These are phyloP conservation scores for Paxillus rubicundulus DNA, from an alignment of 768 basidiomycete genomes.

Conservation along the genomic window DNA sequence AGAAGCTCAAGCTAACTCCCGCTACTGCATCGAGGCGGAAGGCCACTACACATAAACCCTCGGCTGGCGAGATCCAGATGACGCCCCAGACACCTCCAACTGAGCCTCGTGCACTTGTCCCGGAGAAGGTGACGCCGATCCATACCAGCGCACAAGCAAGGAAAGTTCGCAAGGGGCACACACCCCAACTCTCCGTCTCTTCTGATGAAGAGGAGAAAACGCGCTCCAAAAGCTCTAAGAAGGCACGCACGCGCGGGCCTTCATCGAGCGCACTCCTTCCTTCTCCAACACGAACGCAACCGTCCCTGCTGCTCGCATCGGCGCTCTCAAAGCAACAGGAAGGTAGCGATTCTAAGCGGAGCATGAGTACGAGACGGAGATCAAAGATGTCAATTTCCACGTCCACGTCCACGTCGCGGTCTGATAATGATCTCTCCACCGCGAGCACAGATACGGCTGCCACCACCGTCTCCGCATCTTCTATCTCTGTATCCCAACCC, in stretches of 20 bases:
- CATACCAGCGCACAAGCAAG: constrained; percentile 9
- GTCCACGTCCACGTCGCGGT: constrained; percentile 20
- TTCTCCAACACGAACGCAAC: constrained; percentile 17
- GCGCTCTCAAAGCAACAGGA: constrained; percentile 11
- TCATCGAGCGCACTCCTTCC: constrained; percentile 31
- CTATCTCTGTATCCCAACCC: constrained; percentile 17
- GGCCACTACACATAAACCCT: neutral
- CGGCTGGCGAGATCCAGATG: constrained; percentile 5
- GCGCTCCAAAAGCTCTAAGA: constrained; percentile 60
- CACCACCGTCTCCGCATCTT: constrained; percentile 22
- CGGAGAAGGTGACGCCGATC: constrained; percentile 21
- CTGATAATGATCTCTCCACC: constrained; percentile 34
- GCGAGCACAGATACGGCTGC: constrained; percentile 31
- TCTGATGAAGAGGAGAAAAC: constrained; percentile 77
- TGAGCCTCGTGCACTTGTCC: constrained; percentile 7
- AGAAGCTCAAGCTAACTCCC: constrained; percentile 10
- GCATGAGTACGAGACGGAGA: constrained; percentile 14
- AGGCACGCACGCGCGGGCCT: constrained; percentile 42
- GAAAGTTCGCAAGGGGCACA: constrained; percentile 35
- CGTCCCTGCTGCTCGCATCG: constrained; percentile 24
- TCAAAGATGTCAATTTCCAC: constrained; percentile 13
- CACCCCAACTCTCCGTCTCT: constrained; percentile 49
- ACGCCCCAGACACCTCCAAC: constrained; percentile 26
- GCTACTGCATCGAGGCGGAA: constrained; percentile 5
- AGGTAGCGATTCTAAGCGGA: constrained; percentile 16